Evolutionary conservation across 2,329 filamentous ascomycete genomes (phyloP).

Genomic region (Zymoseptoria ardabiliae): DNA sequence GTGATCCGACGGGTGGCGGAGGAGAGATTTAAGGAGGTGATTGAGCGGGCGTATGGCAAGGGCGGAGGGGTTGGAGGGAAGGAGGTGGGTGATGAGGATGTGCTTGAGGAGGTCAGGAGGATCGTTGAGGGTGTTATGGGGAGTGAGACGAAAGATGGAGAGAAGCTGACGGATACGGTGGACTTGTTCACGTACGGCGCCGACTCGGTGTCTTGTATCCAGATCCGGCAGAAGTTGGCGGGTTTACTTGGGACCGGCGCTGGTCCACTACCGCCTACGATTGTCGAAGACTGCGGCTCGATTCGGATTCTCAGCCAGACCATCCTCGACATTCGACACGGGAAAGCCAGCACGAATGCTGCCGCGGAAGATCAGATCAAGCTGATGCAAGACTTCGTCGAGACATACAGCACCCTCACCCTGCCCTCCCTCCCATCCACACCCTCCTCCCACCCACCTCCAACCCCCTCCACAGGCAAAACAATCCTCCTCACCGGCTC

Average conservation of each 20-base stretch:
- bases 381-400: slow-evolving; percentile 41
- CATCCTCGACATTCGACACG: slow-evolving; percentile 35
- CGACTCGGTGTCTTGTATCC: slow-evolving; percentile 53
- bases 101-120: slow-evolving; percentile 28
- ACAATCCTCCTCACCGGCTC: slow-evolving; percentile 41
- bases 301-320: slow-evolving; percentile 37
- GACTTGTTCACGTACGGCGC: slow-evolving; percentile 54
- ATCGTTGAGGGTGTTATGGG: slow-evolving; percentile 21
- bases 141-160: background rate
- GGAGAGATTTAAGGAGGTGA: slow-evolving; percentile 40
- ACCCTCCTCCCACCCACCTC: background rate
- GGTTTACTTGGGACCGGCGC: slow-evolving; percentile 30
- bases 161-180: slow-evolving; percentile 15
- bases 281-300: slow-evolving; percentile 54
- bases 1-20: slow-evolving; percentile 48
- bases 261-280: slow-evolving; percentile 45
- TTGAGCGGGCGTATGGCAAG: slow-evolving; percentile 40
- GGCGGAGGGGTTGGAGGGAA: slow-evolving; percentile 15
- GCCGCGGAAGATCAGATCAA: slow-evolving; percentile 31
- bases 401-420: slow-evolving; percentile 35
- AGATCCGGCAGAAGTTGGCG: slow-evolving; percentile 38
- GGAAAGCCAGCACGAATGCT: slow-evolving; percentile 21
- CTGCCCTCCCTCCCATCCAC: background rate
- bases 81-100: slow-evolving; percentile 26
- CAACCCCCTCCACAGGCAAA: background rate